Conservation (phyloP, 2,329 filamentous ascomycete species). For the Penicillium sp. region DNA sequence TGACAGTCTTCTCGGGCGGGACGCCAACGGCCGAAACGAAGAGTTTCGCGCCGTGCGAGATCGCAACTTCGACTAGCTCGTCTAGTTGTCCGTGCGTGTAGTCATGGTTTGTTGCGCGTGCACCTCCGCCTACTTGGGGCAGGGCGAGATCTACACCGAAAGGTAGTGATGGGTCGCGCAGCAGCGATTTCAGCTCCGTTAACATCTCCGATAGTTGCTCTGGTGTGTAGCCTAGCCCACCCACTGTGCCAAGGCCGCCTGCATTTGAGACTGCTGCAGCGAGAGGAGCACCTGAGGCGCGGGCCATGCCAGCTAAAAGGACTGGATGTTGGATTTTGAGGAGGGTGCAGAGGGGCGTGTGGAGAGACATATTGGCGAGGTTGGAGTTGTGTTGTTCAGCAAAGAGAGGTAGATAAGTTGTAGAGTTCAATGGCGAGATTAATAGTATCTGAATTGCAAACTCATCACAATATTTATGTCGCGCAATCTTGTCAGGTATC, state of each 20-base stretch:
- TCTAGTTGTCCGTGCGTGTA: slow-evolving; percentile 89
- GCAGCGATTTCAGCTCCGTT: slow-evolving; percentile 77
- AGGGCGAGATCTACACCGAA: slow-evolving; percentile 92
- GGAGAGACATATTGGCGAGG: slow-evolving; percentile 53
- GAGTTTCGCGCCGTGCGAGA: slow-evolving; percentile 77
- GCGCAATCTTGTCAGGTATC: neutral
- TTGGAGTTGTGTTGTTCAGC: neutral
- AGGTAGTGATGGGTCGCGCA: slow-evolving; percentile 67
- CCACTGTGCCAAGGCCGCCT: slow-evolving; percentile 71
- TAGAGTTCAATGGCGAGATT: neutral
- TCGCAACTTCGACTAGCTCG: slow-evolving; percentile 82
- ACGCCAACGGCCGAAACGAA: slow-evolving; percentile 90
- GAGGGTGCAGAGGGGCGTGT: slow-evolving; percentile 75
- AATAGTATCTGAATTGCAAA: neutral
- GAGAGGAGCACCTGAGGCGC: slow-evolving; percentile 73
- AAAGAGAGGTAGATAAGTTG: neutral
- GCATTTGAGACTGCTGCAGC: slow-evolving; percentile 88
- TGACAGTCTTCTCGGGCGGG: slow-evolving; percentile 71
- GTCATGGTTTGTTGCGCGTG: slow-evolving; percentile 91
- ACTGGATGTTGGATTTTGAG: slow-evolving; percentile 86
- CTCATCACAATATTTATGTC: neutral
- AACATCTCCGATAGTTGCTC: slow-evolving; percentile 78
- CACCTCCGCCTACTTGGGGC: slow-evolving; percentile 80
- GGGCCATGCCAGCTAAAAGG: slow-evolving; percentile 91
- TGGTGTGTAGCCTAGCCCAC: slow-evolving; percentile 68